These are phyloP conservation scores for Lobosporangium transversale DNA, from an alignment of 192 early-diverging fungal genomes.

Conservation along the genomic window DNA sequence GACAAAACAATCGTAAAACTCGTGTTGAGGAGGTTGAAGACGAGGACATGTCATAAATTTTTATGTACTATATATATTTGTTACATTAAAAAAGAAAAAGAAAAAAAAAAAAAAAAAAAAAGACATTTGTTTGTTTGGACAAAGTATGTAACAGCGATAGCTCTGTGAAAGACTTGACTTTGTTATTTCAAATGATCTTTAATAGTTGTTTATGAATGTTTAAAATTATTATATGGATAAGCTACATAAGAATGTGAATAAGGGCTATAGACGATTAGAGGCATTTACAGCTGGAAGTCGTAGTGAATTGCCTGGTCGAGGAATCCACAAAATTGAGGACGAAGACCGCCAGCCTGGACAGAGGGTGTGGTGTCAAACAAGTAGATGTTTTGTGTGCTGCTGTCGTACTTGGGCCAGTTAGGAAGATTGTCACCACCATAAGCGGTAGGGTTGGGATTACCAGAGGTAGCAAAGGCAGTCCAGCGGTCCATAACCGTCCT, in stretches of 20 bases:
- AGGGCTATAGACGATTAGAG: too few relatives aligned
- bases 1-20: constrained; percentile 1
- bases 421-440: constrained; percentile 23
- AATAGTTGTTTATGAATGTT: too few relatives aligned
- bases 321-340: constrained; percentile 42
- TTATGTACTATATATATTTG: too few relatives aligned
- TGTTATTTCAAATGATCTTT: too few relatives aligned
- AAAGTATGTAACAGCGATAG: too few relatives aligned
- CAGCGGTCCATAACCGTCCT: constrained; percentile 51
- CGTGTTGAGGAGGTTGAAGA: constrained; percentile 16
- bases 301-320: constrained; percentile 41
- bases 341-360: constrained; percentile 31
- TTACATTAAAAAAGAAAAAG: too few relatives aligned
- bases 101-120: too few relatives aligned
- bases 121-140: too few relatives aligned
- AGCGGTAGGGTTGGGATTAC: constrained; percentile 41
- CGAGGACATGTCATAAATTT: constrained; percentile 2
- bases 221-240: too few relatives aligned
- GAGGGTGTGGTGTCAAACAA: constrained; percentile 26
- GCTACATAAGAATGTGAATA: too few relatives aligned
- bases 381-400: constrained; percentile 25
- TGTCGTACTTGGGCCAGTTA: constrained; percentile 36
- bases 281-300: constrained; percentile 46
- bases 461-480: constrained; percentile 32
- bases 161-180: too few relatives aligned